Conservation (phyloP, 2,329 filamentous ascomycete species). For the Aspergillus sp. region DNA sequence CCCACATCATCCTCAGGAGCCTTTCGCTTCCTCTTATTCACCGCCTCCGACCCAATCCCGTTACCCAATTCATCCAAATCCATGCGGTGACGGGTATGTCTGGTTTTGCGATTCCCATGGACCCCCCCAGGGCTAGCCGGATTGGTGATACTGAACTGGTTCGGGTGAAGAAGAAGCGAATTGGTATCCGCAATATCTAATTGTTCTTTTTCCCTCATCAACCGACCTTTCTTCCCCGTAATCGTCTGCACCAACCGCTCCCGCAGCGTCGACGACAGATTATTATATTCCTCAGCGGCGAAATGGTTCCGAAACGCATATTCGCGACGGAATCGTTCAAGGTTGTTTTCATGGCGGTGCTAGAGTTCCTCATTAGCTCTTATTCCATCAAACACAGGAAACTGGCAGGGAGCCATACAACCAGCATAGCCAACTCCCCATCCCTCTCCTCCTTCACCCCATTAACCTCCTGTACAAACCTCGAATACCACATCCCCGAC, state of each 20-base stretch:
- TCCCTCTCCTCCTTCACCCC: conserved; percentile 83
- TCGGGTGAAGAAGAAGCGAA: conserved; percentile 57
- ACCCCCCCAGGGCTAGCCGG: conserved; percentile 57
- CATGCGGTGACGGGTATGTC: conserved; percentile 54
- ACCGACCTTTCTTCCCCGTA: conserved; percentile 49
- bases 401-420: conserved; percentile 46
- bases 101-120: conserved; percentile 56
- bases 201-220: conserved; percentile 61
- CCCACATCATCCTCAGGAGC: conserved; percentile 51
- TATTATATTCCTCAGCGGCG: conserved; percentile 56
- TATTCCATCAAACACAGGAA: no score
- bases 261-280: conserved; percentile 53
- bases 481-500: conserved; percentile 73
- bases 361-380: conserved; percentile 20
- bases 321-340: conserved; percentile 50
- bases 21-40: conserved; percentile 55
- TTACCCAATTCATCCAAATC: conserved; percentile 48
- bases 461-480: conserved; percentile 81
- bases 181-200: conserved; percentile 61
- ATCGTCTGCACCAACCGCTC: conserved; percentile 55
- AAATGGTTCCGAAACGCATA: conserved; percentile 56
- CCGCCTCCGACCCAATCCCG: conserved; percentile 40
- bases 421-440: conserved; percentile 70
- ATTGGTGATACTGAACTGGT: conserved; percentile 59
- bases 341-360: conserved; percentile 52